Evolutionary conservation across 805 yeast species (phyloP), one percentile per base, ranked within the genome.

Genomic region (Jamesozyma hellenica): DNA sequence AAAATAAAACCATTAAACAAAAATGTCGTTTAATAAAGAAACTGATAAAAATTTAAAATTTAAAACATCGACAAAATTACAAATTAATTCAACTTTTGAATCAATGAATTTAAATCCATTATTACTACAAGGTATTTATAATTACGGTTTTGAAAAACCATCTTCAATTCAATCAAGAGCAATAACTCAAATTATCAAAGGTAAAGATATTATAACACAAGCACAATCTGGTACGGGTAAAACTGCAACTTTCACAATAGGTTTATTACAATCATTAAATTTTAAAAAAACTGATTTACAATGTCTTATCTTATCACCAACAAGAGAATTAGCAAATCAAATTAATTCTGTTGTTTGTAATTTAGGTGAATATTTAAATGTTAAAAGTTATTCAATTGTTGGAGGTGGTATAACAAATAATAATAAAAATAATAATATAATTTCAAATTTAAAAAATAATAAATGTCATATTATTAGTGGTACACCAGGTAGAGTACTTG

Each of bases 211-310:
- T 29, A 79, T 92, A 44, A 97, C 97, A 36, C 98, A 92, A 67
- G 97, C 98, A 32, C 98, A 92, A 65, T 86, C 96, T 9, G 98
- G 98, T 60, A 92, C 98, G 18, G 98, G 98, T 66, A 92, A 92
- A 65, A 92, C 98, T 2, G 98, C 97, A 36, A 92, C 98, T n/a
- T 92, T 92, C 67, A 74, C 96, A 39, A 90, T 92, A 50, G 90
- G 95, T 19, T 83, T 87, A 72, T 69, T 92, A 49, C 94, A 92
- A 66, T 83, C 76, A 47, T 74, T 92, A 40, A 95, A 90, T 52
- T 69, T 79, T 42, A 74, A 71, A 47, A 66, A 75, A 47, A 73
- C 77, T 57, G 83, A 82, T 47, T 73, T 86, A 45, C 97, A 92
- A 67, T 96, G 95, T 32, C 69, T 92, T 47, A 81, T 92, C 36